Evolutionary conservation across 495 filamentous ascomycete species (phyloP), one percentile per base, ranked within the genome.

Genomic region (Talaromyces liani): DNA sequence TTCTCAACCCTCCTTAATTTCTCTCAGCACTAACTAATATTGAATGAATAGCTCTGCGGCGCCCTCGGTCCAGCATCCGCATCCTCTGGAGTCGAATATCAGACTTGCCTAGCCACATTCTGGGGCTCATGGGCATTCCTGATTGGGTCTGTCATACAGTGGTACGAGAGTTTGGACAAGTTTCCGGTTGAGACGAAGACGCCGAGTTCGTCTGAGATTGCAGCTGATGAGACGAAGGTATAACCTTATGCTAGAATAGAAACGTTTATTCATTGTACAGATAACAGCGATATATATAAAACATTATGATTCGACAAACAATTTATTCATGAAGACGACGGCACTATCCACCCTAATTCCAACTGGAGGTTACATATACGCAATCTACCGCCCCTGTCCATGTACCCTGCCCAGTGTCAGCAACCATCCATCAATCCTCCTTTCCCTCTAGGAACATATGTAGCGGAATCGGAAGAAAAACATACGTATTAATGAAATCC

Each of bases 91-190:
- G 75, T 81, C 14, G 75, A 80, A 54, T 89, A 88, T 65, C 81
- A 88, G 64, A 71, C 81, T 7, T 75, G 71, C 8, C 69, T 87
- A 59, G 79, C 83, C 36, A 89, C 87, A 0, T 89, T 90, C 65
- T 86, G 87, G 79, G 88, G 87, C 0, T 83, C 79, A 4, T 89
- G 85, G 85, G 85, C 86, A 27, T 91, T 90, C 65, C 75, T 90
- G 70, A 82, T 88, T 51, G 87, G 85, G 0, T 87, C 84, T 64
- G 71, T 71, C 7, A 76, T 88, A 25, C 87, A 89, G 75, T 86
- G 83, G 83, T 89, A 84, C 69, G 86, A 88, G 67, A 82, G 80
- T 70, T 64, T 88, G 65, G 72, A 80, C 45, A 89, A 87, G 68
- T 72, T 82, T 72, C 85, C 86, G 1, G 82, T 88, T 54, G 80